Base-by-base conservation (phyloP, 352 stramenopile species). In the Globisporangium echinulatum region DNA sequence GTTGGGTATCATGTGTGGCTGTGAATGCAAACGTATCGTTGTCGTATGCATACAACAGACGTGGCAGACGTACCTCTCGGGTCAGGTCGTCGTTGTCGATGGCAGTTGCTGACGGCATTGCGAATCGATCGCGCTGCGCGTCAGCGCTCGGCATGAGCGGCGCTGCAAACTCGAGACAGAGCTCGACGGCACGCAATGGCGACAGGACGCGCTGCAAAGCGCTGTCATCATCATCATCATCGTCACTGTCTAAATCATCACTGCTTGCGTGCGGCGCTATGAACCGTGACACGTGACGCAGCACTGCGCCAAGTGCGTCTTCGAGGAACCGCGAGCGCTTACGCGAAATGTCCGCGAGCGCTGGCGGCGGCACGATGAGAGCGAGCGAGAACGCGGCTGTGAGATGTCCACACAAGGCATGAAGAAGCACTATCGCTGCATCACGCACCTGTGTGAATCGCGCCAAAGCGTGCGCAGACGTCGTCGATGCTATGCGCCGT, bases 301-400 rank as follows among this genome's bases (percentile, higher is more conserved):
- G 52, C 40, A 90, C 76, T 10, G 66, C 63, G 1, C 73, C 71
- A 57, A 83, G 81, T 11, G 76, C 62, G 63, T 88, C 79, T 67
- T 90, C 80, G 33, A 90, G 61, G 57, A 92, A 89, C 38, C 69
- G 69, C 56, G 79, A 89, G 43, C 75, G 74, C 58, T 92, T 92
- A 46, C 78, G 74, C 6, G 64, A 14, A 37, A 92, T 82, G 40
- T 84, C 70, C 1, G 13, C 58, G 15, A 92, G 63, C 17, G 79
- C 80, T 89, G 44, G 13, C 47, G 17, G 25, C 2, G 25, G 25
- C 25, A 33, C 37, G 40, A 48, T 38, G 43, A 56, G 49, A 10
- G 49, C 25, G 25, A 33, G 25, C 25, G 25, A 33, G 25, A 33
- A 33, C 25, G 25, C 25, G 25, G 25, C 25, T 33, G 25, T 33